A percentile compares a stretch with the other conserved stretches of the same genome.
phyloP scores from a whole-genome alignment of 2,329 filamentous ascomycete genomes.

The Bimuria novae-zelandiae region DNA sequence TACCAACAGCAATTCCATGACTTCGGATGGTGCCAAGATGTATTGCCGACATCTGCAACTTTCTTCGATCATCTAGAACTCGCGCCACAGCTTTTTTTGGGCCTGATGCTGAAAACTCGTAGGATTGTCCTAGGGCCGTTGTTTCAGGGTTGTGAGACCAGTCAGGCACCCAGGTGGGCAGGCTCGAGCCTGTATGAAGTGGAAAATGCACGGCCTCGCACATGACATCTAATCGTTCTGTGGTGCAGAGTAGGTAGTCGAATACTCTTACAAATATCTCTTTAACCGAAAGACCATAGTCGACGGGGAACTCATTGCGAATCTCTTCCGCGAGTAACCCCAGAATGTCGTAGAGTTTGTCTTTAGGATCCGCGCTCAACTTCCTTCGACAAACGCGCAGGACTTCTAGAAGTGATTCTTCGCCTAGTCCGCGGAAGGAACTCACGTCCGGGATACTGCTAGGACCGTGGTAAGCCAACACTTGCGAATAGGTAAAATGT shows the following conservation, averaged over 20 bases:
- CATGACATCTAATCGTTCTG: conserved; percentile 40
- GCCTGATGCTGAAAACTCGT: conserved; percentile 27
- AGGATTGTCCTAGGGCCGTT: conserved; percentile 15
- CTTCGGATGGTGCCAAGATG: conserved; percentile 33
- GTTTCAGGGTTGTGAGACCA: conserved; percentile 39
- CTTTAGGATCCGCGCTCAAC: conserved; percentile 37
- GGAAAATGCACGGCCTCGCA: conserved; percentile 45
- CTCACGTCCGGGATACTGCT: conserved; percentile 18
- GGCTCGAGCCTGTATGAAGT: conserved; percentile 23
- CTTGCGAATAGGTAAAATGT: conserved; percentile 13
- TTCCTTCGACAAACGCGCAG: conserved; percentile 32
- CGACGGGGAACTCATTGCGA: conserved; percentile 30
- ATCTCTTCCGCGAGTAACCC: conserved; percentile 36
- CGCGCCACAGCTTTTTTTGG: conserved; percentile 18
- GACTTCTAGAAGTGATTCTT: conserved; percentile 26
- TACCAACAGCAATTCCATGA: conserved; percentile 36
- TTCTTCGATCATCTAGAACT: conserved; percentile 29
- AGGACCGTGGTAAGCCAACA: conserved; percentile 22
- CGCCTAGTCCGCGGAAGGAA: conserved; percentile 14
- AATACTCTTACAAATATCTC: conserved; percentile 45
- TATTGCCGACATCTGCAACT: conserved; percentile 37
- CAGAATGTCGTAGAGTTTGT: conserved; percentile 46
- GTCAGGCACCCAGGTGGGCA: conserved; percentile 46
- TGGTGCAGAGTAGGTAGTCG: conserved; percentile 32
- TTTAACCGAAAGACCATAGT: conserved; percentile 40